Evolutionary conservation across 352 stramenopile species (phyloP).

Genomic region (Pythium vanterpoolii): DNA sequence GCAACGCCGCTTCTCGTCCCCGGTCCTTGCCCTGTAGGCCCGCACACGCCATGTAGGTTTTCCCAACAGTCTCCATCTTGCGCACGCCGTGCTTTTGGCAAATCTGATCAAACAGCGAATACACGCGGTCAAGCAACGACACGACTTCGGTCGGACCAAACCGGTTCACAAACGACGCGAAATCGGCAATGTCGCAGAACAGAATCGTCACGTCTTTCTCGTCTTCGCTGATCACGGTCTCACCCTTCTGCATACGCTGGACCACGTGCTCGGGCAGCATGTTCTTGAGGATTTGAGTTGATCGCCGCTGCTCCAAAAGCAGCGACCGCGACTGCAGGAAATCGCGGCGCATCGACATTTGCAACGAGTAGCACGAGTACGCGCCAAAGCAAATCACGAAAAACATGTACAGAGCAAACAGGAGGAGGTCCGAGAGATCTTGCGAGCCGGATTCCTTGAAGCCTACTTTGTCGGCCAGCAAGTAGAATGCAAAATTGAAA

Average conservation of each 20-base stretch:
- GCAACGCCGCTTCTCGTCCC: constrained; percentile 66
- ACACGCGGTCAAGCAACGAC: constrained; percentile 89
- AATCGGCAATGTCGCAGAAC: constrained; percentile 85
- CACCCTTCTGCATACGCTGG: constrained; percentile 79
- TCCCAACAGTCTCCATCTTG: constrained; percentile 93
- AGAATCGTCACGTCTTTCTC: constrained; percentile 87
- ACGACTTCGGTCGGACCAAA: constrained; percentile 76
- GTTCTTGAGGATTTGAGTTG: constrained; percentile 82
- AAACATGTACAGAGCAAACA: constrained; percentile 72
- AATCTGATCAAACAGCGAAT: constrained; percentile 90
- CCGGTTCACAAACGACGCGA: constrained; percentile 73
- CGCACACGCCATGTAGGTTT: constrained; percentile 89
- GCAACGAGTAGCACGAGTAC: constrained; percentile 78
- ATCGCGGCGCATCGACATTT: constrained; percentile 80
- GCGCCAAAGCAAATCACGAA: constrained; percentile 73
- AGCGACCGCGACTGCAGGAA: constrained; percentile 81
- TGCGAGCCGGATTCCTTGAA: constrained; percentile 32
- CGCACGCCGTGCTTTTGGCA: constrained; percentile 88
- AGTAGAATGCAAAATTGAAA: constrained; percentile 81
- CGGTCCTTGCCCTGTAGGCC: constrained; percentile 82
- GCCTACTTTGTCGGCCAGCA: constrained; percentile 53
- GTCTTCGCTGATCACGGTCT: constrained; percentile 80
- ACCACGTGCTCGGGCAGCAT: constrained; percentile 85
- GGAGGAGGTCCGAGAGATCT: constrained; percentile 42
- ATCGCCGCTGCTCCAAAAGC: constrained; percentile 72